These are phyloP conservation scores for Seiridium unicorne DNA, from an alignment of 2,329 filamentous ascomycete species.

Conservation along the genomic window DNA sequence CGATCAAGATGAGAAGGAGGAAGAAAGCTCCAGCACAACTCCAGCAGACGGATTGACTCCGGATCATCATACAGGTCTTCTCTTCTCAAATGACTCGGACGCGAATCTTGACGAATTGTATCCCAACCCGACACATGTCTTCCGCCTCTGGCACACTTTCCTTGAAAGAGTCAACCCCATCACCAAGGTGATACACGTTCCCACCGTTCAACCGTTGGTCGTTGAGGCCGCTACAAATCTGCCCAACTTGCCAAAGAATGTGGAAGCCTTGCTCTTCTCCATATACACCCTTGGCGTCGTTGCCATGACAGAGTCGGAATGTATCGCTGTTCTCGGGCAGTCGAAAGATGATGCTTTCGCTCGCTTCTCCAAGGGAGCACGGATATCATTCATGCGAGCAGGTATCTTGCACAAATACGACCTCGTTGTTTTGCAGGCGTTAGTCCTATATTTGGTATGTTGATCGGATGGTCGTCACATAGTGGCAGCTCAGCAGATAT, in stretches of 20 bases:
- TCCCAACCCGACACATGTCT: slow-evolving; percentile 64
- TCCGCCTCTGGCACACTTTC: slow-evolving; percentile 73
- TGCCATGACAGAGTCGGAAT: slow-evolving; percentile 56
- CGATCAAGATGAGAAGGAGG: slow-evolving; percentile 48
- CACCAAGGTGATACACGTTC: slow-evolving; percentile 61
- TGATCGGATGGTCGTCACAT: no score
- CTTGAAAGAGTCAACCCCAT: slow-evolving; percentile 70
- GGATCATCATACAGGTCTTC: slow-evolving; percentile 50
- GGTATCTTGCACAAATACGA: slow-evolving; percentile 60
- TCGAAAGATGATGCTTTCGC: slow-evolving; percentile 48
- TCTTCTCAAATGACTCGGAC: slow-evolving; percentile 42
- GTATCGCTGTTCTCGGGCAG: slow-evolving; percentile 49
- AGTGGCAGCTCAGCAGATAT: not conserved
- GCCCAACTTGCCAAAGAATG: slow-evolving; percentile 51
- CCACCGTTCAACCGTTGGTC: slow-evolving; percentile 64
- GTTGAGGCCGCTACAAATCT: slow-evolving; percentile 61
- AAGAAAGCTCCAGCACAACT: slow-evolving; percentile 32
- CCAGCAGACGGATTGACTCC: slow-evolving; percentile 46
- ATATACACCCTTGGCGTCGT: slow-evolving; percentile 63
- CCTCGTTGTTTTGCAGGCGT: slow-evolving; percentile 56
- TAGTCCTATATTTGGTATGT: slow-evolving; percentile 56
- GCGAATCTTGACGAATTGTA: slow-evolving; percentile 51
- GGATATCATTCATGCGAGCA: slow-evolving; percentile 46
- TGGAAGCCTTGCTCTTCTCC: slow-evolving; percentile 62
- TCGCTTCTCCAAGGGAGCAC: slow-evolving; percentile 50